These are phyloP conservation scores for Mucor sp. DNA, from an alignment of 371 early-diverging fungal species.

Conservation along the genomic window DNA sequence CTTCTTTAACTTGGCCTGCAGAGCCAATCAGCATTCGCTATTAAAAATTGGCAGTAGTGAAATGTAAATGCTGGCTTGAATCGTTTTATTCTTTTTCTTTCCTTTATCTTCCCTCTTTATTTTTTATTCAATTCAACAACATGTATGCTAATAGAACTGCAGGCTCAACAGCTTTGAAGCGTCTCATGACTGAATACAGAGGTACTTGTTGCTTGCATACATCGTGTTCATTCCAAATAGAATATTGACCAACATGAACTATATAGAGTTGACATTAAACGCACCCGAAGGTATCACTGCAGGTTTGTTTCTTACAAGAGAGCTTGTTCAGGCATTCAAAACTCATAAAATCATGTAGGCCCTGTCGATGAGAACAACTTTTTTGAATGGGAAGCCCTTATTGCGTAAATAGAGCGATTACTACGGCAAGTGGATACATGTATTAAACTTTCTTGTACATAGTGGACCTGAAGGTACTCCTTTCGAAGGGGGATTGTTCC, in stretches of 20 bases:
- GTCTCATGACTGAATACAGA: constrained; percentile 96
- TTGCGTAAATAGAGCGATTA: constrained; percentile 64
- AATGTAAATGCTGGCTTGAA: not conserved
- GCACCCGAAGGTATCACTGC: constrained; percentile 97
- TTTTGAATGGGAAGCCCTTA: constrained; percentile 96
- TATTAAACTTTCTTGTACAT: constrained; percentile 9
- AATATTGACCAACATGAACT: not conserved
- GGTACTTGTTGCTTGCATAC: constrained; percentile 45
- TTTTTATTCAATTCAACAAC: not conserved
- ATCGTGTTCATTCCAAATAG: not conserved
- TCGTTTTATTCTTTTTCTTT: not conserved
- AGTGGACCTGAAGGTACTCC: constrained; percentile 95
- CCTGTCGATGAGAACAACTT: constrained; percentile 92
- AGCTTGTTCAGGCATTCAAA: not conserved
- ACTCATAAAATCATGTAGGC: constrained; percentile 39
- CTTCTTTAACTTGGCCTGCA: not conserved
- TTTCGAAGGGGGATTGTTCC: constrained; percentile 89
- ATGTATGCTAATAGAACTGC: constrained; percentile 47
- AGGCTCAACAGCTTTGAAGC: constrained; percentile 85
- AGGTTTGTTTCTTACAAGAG: constrained; percentile 41
- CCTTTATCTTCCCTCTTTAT: not conserved
- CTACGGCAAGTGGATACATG: not conserved
- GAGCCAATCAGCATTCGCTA: not conserved
- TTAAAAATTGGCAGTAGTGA: not conserved
- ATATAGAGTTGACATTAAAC: constrained; percentile 86